Evolutionary conservation across 2,329 filamentous ascomycete genomes (phyloP), one percentile per base, ranked within the genome.

Genomic region (Teratosphaeriaceae sp.): DNA sequence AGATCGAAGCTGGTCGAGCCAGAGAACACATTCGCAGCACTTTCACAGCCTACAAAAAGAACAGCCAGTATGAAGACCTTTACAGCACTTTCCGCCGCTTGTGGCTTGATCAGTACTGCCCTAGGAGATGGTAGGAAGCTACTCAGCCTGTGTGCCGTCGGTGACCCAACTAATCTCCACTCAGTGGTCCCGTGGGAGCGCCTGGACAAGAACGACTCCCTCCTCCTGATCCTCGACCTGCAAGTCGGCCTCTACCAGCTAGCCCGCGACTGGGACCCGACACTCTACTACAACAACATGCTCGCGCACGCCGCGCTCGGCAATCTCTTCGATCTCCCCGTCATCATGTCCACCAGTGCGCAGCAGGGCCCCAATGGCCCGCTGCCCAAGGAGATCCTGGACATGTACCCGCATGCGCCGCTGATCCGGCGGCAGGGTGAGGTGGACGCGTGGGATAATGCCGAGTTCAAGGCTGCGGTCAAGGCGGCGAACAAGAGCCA

Each of bases 381-480:
- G 1, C 66, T 88, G 1, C 79, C 82, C 8, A 78, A 81, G 54
- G 84, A 86, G 55, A 83, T 88, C 48, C 60, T 76, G 3, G 71
- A 79, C 9, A 50, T 47, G 47, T 80, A 85, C 57, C 84, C 84
- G 20, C 65, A 76, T 34, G 77, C 80, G 0, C 76, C 84, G 0
- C 66, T 86, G 9, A 75, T 88, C 57, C 70, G 74, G 53, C 78
- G 84, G 26, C 73, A 82, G 47, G 84, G 84, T 29, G 80, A 88
- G 58, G 82, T 88, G 55, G 76, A 87, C 57, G 84, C 84, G 2
- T 87, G 82, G 84, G 85, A 88, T 58, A 87, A 85, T 53, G 52
- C 72, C 2, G 76, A 84, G 0, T 87, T 88, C 68, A 73, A 74
- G 26, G 69, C 69, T 1, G 83, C 84, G 2, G 72, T 88, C 47